These are phyloP conservation scores for Ilex aquifolium DNA, from an alignment of 257 asterid species.

Conservation along the genomic window DNA sequence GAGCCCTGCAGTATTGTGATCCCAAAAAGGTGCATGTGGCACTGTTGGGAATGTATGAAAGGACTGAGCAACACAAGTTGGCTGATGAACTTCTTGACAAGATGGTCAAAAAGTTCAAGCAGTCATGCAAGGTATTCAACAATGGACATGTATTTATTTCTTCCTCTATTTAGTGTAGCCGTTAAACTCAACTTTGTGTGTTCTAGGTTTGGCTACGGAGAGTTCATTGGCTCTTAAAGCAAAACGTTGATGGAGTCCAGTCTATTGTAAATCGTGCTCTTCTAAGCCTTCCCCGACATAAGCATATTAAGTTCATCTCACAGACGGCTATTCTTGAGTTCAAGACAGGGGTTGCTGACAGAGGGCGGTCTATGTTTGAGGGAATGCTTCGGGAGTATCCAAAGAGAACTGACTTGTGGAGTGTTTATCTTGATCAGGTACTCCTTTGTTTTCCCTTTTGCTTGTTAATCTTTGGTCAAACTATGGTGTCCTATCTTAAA, in stretches of 20 bases:
- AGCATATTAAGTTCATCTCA: slow-evolving; percentile 75
- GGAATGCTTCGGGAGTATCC: slow-evolving; percentile 84
- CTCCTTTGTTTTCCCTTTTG: background rate
- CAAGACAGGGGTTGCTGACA: slow-evolving; percentile 82
- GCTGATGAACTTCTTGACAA: slow-evolving; percentile 69
- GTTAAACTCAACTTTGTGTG: background rate
- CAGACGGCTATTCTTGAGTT: slow-evolving; percentile 82
- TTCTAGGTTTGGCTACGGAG: slow-evolving; percentile 80
- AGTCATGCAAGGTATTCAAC: slow-evolving; percentile 65
- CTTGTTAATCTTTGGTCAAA: background rate
- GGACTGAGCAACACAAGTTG: slow-evolving; percentile 61
- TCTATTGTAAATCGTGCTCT: slow-evolving; percentile 64
- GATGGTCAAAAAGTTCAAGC: slow-evolving; percentile 81
- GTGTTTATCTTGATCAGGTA: slow-evolving; percentile 85
- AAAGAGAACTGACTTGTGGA: slow-evolving; percentile 93
- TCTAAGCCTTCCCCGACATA: slow-evolving; percentile 61
- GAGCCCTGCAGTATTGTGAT: slow-evolving; percentile 86
- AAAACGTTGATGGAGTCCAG: slow-evolving; percentile 55
- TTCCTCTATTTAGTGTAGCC: background rate
- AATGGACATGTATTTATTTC: slow-evolving; percentile 3
- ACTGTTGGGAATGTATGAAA: slow-evolving; percentile 74
- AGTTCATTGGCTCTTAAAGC: slow-evolving; percentile 49
- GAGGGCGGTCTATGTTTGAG: slow-evolving; percentile 88
- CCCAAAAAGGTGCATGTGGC: slow-evolving; percentile 80
- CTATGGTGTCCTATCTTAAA: slow-evolving; percentile 1